Evolutionary conservation across 345 rosid species (phyloP), one percentile per base, ranked within the genome.

Genomic region (Geranium rotundifolium): DNA sequence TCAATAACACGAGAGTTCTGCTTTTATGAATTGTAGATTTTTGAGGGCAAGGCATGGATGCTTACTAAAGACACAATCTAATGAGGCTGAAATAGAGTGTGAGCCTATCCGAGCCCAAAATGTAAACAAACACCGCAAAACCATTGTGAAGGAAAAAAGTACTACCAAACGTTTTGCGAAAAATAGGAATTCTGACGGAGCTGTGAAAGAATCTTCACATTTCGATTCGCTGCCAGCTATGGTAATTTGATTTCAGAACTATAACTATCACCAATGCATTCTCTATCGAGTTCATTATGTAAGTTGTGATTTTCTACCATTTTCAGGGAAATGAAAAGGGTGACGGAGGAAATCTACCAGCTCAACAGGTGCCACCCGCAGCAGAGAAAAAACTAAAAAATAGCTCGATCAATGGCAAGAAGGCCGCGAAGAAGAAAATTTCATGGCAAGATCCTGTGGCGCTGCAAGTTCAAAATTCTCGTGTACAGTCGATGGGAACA

Each of bases 401-500:
- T 27, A 2, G 16, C 63, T 60, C 13, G 29, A 60, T 37, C 46
- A 37, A 60, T 41, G 46, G 63, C 19, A 64, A 71, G 50, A 74
- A 57, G 63, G 49, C 63, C 18, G 73, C 58, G 57, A 70, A 65
- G 72, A 76, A 72, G 76, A 76, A 69, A 68, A 71, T 75, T 63
- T 67, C 75, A 59, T 71, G 80, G 80, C 72, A 65, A 63, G 82
- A 78, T 73, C 79, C 58, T 41, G 65, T 65, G 61, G 68, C 56
- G 64, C 31, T 65, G 61, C 56, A 61, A 57, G 52, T 59, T 15
- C 66, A 65, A 62, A 59, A 64, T 15, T 23, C 27, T 57, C 57
- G 4, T 16, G 6, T 10, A 17, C 8, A 16, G 49, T 60, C 50
- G 8, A 37, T 50, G 20, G 46, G 52, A 37, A 37, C 12, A 10